phyloP scores from a whole-genome alignment of 371 early-diverging fungal species.

The Mortierella sp. region DNA sequence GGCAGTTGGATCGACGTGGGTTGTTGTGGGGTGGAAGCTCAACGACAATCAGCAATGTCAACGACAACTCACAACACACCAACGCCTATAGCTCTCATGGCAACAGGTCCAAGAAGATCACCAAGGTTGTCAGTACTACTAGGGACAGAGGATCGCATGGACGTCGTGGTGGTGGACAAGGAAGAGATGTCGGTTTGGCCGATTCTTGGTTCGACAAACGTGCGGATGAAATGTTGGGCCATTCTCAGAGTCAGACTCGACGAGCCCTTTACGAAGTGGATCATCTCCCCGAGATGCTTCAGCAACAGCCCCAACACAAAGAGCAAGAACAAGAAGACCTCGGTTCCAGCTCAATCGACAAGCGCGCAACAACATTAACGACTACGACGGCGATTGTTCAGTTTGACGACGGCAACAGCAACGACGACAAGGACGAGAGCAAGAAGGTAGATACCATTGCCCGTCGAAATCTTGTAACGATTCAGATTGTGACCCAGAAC shows the following conservation, averaged over 20 bases:
- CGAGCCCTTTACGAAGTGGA: background rate
- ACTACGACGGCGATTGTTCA: background rate
- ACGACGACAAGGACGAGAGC: background rate
- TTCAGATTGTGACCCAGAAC: conserved; percentile 39
- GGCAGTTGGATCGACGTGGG: conserved; percentile 20
- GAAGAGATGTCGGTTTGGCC: background rate
- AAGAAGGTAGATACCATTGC: conserved; percentile 8
- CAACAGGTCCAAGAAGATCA: conserved; percentile 21
- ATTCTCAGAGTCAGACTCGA: background rate
- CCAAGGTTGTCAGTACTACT: background rate
- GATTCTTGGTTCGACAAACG: conserved; percentile 9
- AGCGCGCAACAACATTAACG: background rate
- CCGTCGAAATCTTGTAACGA: conserved; percentile 27
- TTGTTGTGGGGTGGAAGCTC: conserved; percentile 20
- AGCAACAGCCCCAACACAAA: background rate
- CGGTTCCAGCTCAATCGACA: background rate
- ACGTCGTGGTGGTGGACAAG: background rate
- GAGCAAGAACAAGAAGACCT: background rate
- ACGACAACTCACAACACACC: conserved; percentile 29
- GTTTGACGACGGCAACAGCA: background rate
- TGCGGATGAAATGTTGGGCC: background rate
- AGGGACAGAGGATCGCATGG: background rate
- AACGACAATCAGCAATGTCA: conserved; percentile 29
- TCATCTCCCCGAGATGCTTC: background rate
- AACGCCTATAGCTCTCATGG: conserved; percentile 25